Percentiles rank a stretch among this genome's conserved stretches.
Evolutionary conservation across 768 basidiomycete species (phyloP).

Genomic region (Ramaria sp.): DNA sequence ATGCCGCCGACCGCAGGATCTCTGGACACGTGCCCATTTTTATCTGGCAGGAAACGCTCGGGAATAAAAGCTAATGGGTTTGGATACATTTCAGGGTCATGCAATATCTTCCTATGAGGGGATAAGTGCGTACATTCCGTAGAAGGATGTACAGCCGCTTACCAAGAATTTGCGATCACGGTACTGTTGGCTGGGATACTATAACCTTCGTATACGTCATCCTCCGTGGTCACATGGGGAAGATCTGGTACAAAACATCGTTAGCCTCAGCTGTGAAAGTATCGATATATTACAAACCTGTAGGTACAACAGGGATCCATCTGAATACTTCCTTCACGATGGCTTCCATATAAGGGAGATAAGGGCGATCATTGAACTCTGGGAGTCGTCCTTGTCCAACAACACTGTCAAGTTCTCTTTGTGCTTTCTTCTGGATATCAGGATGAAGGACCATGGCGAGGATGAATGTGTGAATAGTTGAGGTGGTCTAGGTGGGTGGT

Average conservation of each 20-base stretch:
- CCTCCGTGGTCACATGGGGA: slow-evolving; percentile 35
- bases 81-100: slow-evolving; percentile 38
- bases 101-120: slow-evolving; percentile 35
- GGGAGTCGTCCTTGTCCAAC: slow-evolving; percentile 29
- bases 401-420: slow-evolving; percentile 40
- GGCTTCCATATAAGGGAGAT: slow-evolving; percentile 38
- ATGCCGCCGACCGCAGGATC: slow-evolving; percentile 29
- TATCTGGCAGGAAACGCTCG: slow-evolving; percentile 29
- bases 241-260: slow-evolving; percentile 20
- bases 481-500: slow-evolving; percentile 27
- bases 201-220: slow-evolving; percentile 32
- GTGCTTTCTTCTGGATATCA: slow-evolving; percentile 41
- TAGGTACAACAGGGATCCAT: slow-evolving; percentile 34
- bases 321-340: slow-evolving; percentile 37
- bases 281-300: slow-evolving; percentile 7
- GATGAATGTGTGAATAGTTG: slow-evolving; percentile 35
- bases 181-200: slow-evolving; percentile 35
- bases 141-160: not conserved
- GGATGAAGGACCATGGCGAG: slow-evolving; percentile 32
- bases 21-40: slow-evolving; percentile 21
- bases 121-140: not conserved
- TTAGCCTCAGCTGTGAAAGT: not conserved
- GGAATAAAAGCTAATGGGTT: slow-evolving; percentile 41
- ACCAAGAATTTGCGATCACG: slow-evolving; percentile 30
- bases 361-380: slow-evolving; percentile 27